Percentiles rank a stretch among this genome's conserved stretches.
Evolutionary conservation across 208 protist genomes (phyloP).

Genomic region (Trypanosoma congolense): DNA sequence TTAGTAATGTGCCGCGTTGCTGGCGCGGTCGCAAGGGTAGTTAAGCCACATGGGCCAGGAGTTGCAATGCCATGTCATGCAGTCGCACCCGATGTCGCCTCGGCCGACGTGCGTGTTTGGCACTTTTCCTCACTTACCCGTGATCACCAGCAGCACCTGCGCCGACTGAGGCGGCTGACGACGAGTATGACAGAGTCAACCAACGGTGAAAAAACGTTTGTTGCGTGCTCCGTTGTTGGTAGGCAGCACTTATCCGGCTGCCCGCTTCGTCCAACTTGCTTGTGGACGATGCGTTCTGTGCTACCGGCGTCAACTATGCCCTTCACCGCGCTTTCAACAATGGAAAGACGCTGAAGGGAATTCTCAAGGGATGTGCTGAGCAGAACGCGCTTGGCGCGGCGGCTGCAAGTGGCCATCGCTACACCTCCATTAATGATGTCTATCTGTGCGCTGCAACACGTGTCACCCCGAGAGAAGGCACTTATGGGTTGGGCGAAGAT

Average conservation of each 20-base stretch:
- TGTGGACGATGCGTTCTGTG: constrained; percentile 7
- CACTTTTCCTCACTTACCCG: constrained; percentile 10
- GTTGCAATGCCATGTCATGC: background rate
- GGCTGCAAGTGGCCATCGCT: constrained; percentile 61
- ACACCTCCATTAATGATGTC: constrained; percentile 38
- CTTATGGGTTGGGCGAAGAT: background rate
- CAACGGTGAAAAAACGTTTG: constrained; percentile 6
- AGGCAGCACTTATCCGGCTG: background rate
- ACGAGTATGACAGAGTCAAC: background rate
- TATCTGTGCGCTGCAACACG: constrained; percentile 37
- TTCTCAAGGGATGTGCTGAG: constrained; percentile 85
- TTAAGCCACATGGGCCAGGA: background rate
- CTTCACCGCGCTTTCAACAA: constrained; percentile 59
- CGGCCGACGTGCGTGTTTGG: constrained; percentile 9
- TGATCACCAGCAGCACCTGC: constrained; percentile 18
- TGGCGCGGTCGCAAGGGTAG: background rate
- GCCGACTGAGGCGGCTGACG: constrained; percentile 8
- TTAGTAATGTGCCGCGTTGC: constrained; percentile 8
- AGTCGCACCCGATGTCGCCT: background rate
- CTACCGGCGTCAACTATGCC: constrained; percentile 73
- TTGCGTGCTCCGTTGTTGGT: constrained; percentile 23
- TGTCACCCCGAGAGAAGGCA: background rate
- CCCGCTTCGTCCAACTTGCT: background rate
- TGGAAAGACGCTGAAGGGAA: constrained; percentile 40
- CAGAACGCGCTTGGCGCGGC: constrained; percentile 81